These are phyloP conservation scores for Arachnopeziza araneosa DNA, from an alignment of 2,329 filamentous ascomycete species.

Conservation along the genomic window DNA sequence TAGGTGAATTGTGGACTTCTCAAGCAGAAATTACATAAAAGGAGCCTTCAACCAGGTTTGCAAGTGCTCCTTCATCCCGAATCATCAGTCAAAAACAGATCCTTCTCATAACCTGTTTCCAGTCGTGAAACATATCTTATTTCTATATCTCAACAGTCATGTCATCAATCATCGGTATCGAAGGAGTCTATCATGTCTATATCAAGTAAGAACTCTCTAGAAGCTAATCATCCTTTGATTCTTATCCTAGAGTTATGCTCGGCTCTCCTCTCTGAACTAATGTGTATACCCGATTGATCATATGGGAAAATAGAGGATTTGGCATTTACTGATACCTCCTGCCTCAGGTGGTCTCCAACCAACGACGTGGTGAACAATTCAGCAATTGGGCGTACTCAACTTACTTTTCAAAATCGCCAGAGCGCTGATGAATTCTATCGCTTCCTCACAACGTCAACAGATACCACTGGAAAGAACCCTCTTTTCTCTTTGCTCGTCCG, in stretches of 20 bases:
- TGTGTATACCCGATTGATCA: not conserved
- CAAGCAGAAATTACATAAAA: not conserved
- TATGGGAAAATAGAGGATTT: not conserved
- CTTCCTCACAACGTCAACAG: not conserved
- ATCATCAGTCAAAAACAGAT: not conserved
- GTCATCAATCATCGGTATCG: not conserved
- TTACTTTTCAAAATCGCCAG: constrained; percentile 4
- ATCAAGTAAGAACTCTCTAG: not conserved
- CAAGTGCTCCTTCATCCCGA: not conserved
- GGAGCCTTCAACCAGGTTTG: not conserved
- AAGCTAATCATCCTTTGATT: not conserved
- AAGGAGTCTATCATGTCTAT: constrained; percentile 5
- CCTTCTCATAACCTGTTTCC: not conserved
- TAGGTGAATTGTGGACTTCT: not conserved
- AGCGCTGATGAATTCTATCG: constrained; percentile 5
- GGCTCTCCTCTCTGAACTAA: not conserved
- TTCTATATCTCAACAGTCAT: not conserved
- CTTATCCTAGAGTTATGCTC: not conserved
- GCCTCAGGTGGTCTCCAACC: not conserved
- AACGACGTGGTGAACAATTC: not conserved
- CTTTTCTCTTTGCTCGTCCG: not conserved
- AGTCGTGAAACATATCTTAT: not conserved
- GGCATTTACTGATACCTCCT: not conserved
- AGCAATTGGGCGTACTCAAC: not conserved
- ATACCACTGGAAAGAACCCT: not conserved